Conservation (phyloP, 1,139 yeast species). For the Casaregolazyma suthepensis region DNA sequence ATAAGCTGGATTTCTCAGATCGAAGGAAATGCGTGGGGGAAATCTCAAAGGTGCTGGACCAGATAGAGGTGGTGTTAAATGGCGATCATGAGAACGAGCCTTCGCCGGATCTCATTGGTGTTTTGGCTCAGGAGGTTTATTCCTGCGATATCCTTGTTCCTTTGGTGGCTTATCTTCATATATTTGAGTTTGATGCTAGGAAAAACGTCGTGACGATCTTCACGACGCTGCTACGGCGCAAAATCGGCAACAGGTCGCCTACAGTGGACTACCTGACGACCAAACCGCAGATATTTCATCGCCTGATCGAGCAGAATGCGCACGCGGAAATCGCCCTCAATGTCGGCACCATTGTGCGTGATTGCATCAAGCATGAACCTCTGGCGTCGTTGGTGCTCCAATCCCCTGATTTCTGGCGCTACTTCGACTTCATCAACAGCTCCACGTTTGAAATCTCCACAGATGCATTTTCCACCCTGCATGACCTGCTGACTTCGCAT, state of each 20-base stretch:
- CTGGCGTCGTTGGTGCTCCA: conserved; percentile 54
- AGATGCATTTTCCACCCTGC: conserved; percentile 68
- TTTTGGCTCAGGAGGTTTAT: conserved; percentile 65
- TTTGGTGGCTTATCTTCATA: conserved; percentile 51
- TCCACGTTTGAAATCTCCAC: conserved; percentile 86
- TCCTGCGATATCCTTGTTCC: conserved; percentile 62
- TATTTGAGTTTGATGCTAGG: conserved; percentile 81
- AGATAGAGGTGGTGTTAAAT: conserved; percentile 59
- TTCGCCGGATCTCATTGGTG: conserved; percentile 69
- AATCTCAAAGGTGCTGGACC: conserved; percentile 59
- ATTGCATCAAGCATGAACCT: conserved; percentile 74
- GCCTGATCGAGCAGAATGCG: conserved; percentile 67
- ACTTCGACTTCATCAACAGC: conserved; percentile 68
- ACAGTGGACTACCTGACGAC: conserved; percentile 77
- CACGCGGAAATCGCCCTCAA: conserved; percentile 64
- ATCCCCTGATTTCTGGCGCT: conserved; percentile 67
- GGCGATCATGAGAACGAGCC: conserved; percentile 72
- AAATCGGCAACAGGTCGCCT: conserved; percentile 70
- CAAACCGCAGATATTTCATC: conserved; percentile 57
- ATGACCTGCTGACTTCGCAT: conserved; percentile 65
- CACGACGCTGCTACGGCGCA: conserved; percentile 71
- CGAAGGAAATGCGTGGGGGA: conserved; percentile 59
- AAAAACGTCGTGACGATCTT: conserved; percentile 75
- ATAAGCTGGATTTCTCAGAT: conserved; percentile 39
- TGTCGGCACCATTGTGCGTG: conserved; percentile 76